Base-by-base conservation (phyloP, 768 basidiomycete genomes). In the Termitomyces sp. region DNA sequence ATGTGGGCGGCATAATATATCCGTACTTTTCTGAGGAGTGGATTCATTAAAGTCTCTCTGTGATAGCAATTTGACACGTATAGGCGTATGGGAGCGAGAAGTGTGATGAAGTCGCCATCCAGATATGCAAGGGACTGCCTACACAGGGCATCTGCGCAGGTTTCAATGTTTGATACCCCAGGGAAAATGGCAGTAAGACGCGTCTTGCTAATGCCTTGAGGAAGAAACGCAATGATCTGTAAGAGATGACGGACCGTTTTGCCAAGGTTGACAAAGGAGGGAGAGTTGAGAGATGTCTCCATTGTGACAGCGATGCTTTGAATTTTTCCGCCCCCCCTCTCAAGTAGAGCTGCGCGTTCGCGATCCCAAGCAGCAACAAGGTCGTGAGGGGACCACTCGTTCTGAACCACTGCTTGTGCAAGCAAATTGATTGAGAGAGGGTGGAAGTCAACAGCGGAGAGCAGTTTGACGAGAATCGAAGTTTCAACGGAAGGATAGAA, bases 301-400 rank as follows among this genome's bases (percentile, higher is more conserved):
- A 64, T 58, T 13, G 59, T 64, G 6, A 58, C 52, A 3, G 52
- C 52, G 8, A 64, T 36, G 40, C 60, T 64, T 40, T 64, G 63
- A 18, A 54, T 28, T 35, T 60, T 60, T 5, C 63, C 60, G 5
- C 12, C 22, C 20, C 63, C 63, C 1, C n/a, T 24, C 12, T 64
- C 56, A 1, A 64, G 56, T 1, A 64, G 49, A 12, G 22, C 7
- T 3, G 53, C 39, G 9, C 49, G 51, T 24, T 55, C 42, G 7
- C 44, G 57, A 39, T 65, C 55, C 64, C 64, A 65, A 12, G 60
- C 54, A 18, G 7, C 24, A 20, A 61, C 36, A 6, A 62, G 51
- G 13, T 59, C 42, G 20, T 54, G 42, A 2, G 50, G 49, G 3
- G 64, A 56, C 64, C 60, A 28, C 4, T 28, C 28, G 4, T 28